phyloP scores from a whole-genome alignment of 176 grass and related monocot species.

The Aegilops bicornis region DNA sequence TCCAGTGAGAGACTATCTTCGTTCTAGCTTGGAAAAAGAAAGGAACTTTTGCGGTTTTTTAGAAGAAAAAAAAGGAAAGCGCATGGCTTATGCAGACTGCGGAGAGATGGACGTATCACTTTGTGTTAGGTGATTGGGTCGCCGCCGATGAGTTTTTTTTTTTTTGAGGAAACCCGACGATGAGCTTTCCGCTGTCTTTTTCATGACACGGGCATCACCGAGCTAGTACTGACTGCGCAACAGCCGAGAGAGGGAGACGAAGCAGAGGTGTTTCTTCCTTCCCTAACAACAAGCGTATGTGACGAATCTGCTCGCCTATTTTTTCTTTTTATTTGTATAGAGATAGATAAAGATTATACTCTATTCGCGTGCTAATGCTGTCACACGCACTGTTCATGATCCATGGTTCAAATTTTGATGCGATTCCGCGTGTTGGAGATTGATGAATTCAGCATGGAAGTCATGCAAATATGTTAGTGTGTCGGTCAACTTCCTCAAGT shows the following conservation, averaged over 20 bases:
- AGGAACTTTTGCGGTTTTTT: no score
- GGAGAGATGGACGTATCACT: no score
- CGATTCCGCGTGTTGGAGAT: constrained; percentile 7
- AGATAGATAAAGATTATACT: background rate
- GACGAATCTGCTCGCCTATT: background rate
- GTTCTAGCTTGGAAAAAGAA: no score
- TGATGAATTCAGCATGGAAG: background rate
- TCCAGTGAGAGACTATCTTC: background rate
- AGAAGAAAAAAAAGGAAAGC: no score
- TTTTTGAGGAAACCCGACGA: background rate
- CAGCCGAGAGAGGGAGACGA: constrained; percentile 10
- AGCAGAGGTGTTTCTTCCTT: constrained; percentile 26
- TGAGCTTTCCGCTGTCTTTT: constrained; percentile 24
- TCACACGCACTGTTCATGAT: constrained; percentile 7
- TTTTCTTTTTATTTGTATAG: no score
- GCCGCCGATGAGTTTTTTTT: constrained; percentile 12
- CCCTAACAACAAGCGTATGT: constrained; percentile 25
- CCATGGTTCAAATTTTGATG: background rate
- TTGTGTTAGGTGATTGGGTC: background rate
- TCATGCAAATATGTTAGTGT: background rate
- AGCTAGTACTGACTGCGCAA: constrained; percentile 22
- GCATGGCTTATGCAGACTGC: no score
- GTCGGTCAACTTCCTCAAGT: constrained; percentile 29
- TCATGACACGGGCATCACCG: constrained; percentile 29
- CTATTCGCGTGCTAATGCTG: background rate